These are phyloP conservation scores for Musa balbisiana DNA, from an alignment of 202 grass and related monocot species.

Conservation along the genomic window DNA sequence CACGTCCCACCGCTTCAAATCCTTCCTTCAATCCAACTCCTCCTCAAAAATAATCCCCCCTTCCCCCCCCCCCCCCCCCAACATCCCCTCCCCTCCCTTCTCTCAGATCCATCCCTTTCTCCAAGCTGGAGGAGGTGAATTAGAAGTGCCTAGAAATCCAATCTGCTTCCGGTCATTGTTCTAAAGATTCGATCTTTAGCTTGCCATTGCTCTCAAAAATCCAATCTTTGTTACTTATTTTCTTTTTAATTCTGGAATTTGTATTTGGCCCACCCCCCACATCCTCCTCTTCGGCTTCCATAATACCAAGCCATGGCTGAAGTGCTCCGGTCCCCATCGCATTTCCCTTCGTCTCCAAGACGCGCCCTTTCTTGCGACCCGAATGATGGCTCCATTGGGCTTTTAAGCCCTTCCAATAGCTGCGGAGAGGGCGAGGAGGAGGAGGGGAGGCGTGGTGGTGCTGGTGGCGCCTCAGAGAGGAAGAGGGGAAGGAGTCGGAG, in stretches of 20 bases:
- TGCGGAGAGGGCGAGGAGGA: not conserved
- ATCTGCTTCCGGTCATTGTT: slow-evolving; percentile 6
- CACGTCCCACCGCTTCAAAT: slow-evolving; percentile 32
- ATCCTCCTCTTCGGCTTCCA: slow-evolving; percentile 17
- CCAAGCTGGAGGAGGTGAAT: slow-evolving; percentile 58
- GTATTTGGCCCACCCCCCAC: slow-evolving; percentile 38
- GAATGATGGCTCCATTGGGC: slow-evolving; percentile 37
- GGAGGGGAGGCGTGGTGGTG: not conserved
- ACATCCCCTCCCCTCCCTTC: not conserved
- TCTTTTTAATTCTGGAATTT: slow-evolving; percentile 20
- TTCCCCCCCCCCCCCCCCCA: not conserved
- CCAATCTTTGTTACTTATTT: slow-evolving; percentile 7
- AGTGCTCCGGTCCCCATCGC: slow-evolving; percentile 68
- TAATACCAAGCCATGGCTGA: slow-evolving; percentile 64
- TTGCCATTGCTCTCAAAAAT: not conserved
- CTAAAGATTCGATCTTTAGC: slow-evolving; percentile 41
- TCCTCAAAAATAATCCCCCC: slow-evolving; percentile 14
- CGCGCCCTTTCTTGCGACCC: slow-evolving; percentile 14
- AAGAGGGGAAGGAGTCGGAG: slow-evolving; percentile 16
- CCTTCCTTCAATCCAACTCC: slow-evolving; percentile 37
- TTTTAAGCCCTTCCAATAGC: slow-evolving; percentile 46
- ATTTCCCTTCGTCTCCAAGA: slow-evolving; percentile 76
- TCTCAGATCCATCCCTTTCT: slow-evolving; percentile 31
- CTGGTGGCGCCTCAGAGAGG: not conserved
- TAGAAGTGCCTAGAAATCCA: slow-evolving; percentile 31